These are phyloP conservation scores for Acacia melanoxylon DNA, from an alignment of 306 rosid species.

Conservation along the genomic window DNA sequence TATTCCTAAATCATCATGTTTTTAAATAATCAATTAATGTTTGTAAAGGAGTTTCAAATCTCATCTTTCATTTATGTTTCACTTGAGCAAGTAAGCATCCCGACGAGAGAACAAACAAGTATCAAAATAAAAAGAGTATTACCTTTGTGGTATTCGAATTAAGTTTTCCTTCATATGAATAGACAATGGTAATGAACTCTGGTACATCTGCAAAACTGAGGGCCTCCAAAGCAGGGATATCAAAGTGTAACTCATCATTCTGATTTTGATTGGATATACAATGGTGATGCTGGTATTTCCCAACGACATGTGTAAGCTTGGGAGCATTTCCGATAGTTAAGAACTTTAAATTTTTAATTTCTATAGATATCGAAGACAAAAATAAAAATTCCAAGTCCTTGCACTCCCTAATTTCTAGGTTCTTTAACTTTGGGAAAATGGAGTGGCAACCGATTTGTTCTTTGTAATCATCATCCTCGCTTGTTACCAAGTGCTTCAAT, in stretches of 20 bases:
- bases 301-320: background rate
- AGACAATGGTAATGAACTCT: too few relatives aligned
- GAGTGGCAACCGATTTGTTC: background rate
- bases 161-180: too few relatives aligned
- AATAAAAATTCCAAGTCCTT: background rate
- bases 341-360: background rate
- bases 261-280: too few relatives aligned
- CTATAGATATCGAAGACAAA: background rate
- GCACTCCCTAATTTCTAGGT: background rate
- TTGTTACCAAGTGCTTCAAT: background rate
- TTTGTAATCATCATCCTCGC: background rate
- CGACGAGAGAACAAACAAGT: background rate
- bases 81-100: background rate
- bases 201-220: too few relatives aligned
- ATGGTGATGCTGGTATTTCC: too few relatives aligned
- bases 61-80: background rate
- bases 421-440: background rate
- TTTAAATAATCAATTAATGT: too few relatives aligned
- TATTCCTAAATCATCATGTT: background rate
- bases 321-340: background rate
- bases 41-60: too few relatives aligned
- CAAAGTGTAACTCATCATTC: too few relatives aligned
- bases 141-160: too few relatives aligned
- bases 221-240: too few relatives aligned
- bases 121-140: too few relatives aligned